Evolutionary conservation across 2,329 filamentous ascomycete genomes (phyloP).

Genomic region (Cyphellophora europaea): DNA sequence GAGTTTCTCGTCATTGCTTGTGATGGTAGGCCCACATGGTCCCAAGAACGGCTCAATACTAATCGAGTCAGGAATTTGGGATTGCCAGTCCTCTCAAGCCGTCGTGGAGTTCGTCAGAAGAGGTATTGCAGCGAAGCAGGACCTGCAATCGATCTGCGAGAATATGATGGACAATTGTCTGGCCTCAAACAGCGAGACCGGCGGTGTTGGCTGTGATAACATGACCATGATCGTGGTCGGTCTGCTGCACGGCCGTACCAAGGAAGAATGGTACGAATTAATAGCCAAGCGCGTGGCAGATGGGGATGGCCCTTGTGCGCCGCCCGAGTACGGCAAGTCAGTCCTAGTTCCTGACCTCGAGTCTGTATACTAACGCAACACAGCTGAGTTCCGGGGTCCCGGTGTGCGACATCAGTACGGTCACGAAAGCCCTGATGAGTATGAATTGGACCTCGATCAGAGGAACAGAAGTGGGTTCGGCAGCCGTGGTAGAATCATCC

Average conservation of each 20-base stretch:
- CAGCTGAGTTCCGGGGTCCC: slow-evolving; percentile 77
- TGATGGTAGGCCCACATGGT: slow-evolving; percentile 63
- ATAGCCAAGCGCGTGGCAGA: slow-evolving; percentile 89
- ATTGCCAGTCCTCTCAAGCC: slow-evolving; percentile 96
- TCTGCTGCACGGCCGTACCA: slow-evolving; percentile 80
- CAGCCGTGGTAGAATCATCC: slow-evolving; percentile 74
- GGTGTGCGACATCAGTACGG: slow-evolving; percentile 76
- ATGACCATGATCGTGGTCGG: slow-evolving; percentile 96
- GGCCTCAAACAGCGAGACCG: slow-evolving; percentile 94
- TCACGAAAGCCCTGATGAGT: slow-evolving; percentile 54
- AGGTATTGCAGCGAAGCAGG: slow-evolving; percentile 93
- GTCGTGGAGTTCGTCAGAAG: slow-evolving; percentile 94
- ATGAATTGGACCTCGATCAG: slow-evolving; percentile 39
- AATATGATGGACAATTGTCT: slow-evolving; percentile 99
- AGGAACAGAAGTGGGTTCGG: slow-evolving; percentile 61
- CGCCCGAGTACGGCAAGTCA: slow-evolving; percentile 96
- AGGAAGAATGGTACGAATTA: slow-evolving; percentile 98
- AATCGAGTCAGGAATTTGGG: slow-evolving; percentile 75
- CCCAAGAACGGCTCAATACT: slow-evolving; percentile 3
- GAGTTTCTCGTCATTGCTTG: slow-evolving; percentile 92
- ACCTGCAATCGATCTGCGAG: slow-evolving; percentile 89
- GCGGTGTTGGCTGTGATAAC: slow-evolving; percentile 96
- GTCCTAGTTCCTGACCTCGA: slow-evolving; percentile 32
- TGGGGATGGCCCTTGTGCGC: slow-evolving; percentile 94
- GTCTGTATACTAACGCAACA: slow-evolving; percentile 29